Percentiles rank a stretch among this genome's conserved stretches.
Evolutionary conservation across 1,139 yeast genomes (phyloP).

Genomic region (Arxiozyma heterogenica): DNA sequence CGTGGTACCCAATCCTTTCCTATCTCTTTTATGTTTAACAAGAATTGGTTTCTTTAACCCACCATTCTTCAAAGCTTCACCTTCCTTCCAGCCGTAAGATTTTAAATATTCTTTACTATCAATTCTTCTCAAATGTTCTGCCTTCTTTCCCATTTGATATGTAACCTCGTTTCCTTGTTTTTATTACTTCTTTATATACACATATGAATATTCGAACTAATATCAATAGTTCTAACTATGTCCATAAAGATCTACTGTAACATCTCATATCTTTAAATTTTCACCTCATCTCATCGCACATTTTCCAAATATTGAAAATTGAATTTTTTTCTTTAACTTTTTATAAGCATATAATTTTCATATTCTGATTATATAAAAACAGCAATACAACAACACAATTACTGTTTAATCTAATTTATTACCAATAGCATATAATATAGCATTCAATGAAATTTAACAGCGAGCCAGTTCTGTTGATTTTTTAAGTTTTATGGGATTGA

Average conservation of each 20-base stretch:
- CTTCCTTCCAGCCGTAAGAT: slow-evolving; percentile 86
- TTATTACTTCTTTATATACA: not conserved
- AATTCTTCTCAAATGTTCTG: slow-evolving; percentile 37
- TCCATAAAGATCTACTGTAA: too few relatives aligned
- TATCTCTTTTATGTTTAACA: slow-evolving; percentile 83
- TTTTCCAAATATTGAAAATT: not conserved
- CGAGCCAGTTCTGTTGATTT: too few relatives aligned
- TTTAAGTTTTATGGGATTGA: not conserved
- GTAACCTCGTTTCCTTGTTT: too few relatives aligned
- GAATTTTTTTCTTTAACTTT: too few relatives aligned
- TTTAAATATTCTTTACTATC: slow-evolving; percentile 63
- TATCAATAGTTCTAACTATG: not conserved
- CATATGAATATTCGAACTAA: too few relatives aligned
- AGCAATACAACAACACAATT: too few relatives aligned
- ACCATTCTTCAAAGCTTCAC: slow-evolving; percentile 72
- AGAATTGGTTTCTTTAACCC: slow-evolving; percentile 79
- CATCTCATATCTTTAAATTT: too few relatives aligned
- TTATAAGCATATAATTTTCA: too few relatives aligned
- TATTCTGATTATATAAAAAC: not conserved
- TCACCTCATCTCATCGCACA: not conserved
- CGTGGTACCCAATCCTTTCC: slow-evolving; percentile 58
- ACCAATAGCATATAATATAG: not conserved
- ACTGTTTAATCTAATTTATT: too few relatives aligned
- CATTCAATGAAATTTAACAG: not conserved
- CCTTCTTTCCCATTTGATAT: not conserved